Evolutionary conservation across 192 early-diverging fungal genomes (phyloP).

Genomic region (Radiomyces spectabilis): DNA sequence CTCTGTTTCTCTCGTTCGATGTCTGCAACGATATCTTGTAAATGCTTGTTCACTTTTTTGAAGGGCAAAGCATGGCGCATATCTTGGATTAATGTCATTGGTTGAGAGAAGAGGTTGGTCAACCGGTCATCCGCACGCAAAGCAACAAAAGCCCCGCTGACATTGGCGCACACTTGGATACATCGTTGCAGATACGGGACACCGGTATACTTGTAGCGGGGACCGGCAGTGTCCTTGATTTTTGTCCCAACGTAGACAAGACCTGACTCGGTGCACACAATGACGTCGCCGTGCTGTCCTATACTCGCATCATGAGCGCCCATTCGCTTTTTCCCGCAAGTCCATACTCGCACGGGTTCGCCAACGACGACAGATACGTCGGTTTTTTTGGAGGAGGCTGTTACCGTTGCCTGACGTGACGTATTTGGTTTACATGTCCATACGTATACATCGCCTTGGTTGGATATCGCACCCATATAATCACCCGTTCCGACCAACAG

Average conservation of each 20-base stretch:
- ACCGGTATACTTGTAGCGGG: conserved; percentile 45
- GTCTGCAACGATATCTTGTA: no score
- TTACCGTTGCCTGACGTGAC: background rate
- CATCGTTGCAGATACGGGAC: conserved; percentile 55
- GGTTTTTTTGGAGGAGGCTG: background rate
- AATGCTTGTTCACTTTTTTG: no score
- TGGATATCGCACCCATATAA: conserved; percentile 25
- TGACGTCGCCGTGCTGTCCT: conserved; percentile 58
- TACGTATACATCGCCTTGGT: conserved; percentile 49
- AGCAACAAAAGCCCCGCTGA: conserved; percentile 58
- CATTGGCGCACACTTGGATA: conserved; percentile 44
- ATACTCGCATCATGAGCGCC: conserved; percentile 51
- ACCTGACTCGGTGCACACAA: conserved; percentile 58
- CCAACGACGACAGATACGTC: background rate
- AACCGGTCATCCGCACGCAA: conserved; percentile 45
- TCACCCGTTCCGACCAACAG: conserved; percentile 16
- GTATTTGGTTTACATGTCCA: conserved; percentile 31
- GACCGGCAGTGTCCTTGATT: conserved; percentile 8
- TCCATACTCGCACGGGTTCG: conserved; percentile 52
- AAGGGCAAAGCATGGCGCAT: no score
- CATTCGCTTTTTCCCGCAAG: conserved; percentile 35
- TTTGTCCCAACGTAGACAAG: conserved; percentile 56
- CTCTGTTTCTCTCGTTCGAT: no score
- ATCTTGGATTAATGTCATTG: no score
- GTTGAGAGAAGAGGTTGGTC: no score